phyloP scores from a whole-genome alignment of 23 red algal genomes.

The Cyanidioschyzon merolae region DNA sequence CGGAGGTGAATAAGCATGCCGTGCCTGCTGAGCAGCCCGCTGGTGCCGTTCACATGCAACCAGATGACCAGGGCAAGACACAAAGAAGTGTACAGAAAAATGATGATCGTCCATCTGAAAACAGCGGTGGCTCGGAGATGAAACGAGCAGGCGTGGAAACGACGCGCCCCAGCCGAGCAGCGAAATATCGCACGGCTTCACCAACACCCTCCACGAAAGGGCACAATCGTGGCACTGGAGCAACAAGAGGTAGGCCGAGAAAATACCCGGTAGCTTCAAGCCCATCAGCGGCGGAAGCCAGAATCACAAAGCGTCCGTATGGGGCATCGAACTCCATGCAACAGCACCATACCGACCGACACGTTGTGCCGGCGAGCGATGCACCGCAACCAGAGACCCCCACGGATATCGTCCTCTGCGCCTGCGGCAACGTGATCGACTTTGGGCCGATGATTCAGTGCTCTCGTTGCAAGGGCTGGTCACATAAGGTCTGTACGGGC shows the following conservation, averaged over 20 bases:
- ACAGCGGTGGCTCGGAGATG: neutral
- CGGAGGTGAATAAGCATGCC: too few species aligned
- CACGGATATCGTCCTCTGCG: conserved; percentile 24
- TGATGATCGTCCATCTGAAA: too few species aligned
- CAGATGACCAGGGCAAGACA: too few species aligned
- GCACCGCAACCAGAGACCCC: neutral
- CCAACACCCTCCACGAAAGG: neutral
- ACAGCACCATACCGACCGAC: neutral
- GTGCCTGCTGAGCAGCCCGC: too few species aligned
- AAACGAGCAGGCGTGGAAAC: neutral
- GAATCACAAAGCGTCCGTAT: neutral
- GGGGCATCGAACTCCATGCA: neutral
- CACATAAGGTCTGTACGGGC: conserved; percentile 30
- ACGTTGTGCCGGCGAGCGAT: neutral
- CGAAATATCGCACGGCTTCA: neutral
- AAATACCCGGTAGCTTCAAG: neutral
- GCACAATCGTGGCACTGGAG: neutral
- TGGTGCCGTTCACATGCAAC: too few species aligned
- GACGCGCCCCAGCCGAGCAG: neutral
- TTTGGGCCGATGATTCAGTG: conserved; percentile 28
- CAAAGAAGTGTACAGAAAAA: too few species aligned
- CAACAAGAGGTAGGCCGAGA: neutral
- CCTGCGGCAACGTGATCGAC: conserved; percentile 23
- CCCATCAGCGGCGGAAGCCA: neutral
- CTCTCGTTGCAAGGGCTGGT: conserved; percentile 29